These are phyloP conservation scores for Metschnikowia kunwiensis DNA, from an alignment of 805 yeast genomes.

Conservation along the genomic window DNA sequence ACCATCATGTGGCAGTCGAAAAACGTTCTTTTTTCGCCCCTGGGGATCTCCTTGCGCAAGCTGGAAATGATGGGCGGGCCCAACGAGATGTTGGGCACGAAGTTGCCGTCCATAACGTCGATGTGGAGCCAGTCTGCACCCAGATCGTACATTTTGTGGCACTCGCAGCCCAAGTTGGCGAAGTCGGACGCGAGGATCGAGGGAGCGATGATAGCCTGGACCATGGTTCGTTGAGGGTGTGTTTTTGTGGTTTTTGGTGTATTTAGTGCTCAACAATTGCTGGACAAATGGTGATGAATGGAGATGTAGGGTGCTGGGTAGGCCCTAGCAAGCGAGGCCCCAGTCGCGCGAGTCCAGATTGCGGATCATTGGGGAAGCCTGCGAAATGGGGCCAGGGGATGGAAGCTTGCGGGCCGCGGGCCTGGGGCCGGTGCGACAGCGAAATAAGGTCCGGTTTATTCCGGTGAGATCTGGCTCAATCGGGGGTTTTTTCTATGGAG, in stretches of 20 bases:
- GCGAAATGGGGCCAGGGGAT: too few species aligned
- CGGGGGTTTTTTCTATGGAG: too few species aligned
- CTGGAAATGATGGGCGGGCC: slow-evolving; percentile 88
- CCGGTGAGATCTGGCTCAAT: too few species aligned
- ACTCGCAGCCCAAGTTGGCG: slow-evolving; percentile 82
- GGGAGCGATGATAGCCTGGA: slow-evolving; percentile 85
- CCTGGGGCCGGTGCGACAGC: too few species aligned
- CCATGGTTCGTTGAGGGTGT: slow-evolving; percentile 43
- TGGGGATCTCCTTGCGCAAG: slow-evolving; percentile 74
- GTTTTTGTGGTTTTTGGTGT: not conserved
- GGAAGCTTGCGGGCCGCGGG: too few species aligned
- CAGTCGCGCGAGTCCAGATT: too few species aligned
- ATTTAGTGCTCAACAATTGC: too few species aligned
- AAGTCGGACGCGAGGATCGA: slow-evolving; percentile 92
- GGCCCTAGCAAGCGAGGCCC: too few species aligned
- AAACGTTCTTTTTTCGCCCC: slow-evolving; percentile 46
- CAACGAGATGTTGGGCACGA: slow-evolving; percentile 92
- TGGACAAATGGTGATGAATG: too few species aligned
- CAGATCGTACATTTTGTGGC: slow-evolving; percentile 72
- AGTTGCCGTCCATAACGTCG: slow-evolving; percentile 98
- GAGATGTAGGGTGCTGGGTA: too few species aligned
- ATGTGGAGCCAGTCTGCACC: slow-evolving; percentile 97
- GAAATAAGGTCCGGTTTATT: too few species aligned
- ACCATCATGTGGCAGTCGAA: slow-evolving; percentile 99
- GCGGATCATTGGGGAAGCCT: too few species aligned